Evolutionary conservation across 257 asterid genomes (phyloP).

Genomic region (Nicotiana knightiana): DNA sequence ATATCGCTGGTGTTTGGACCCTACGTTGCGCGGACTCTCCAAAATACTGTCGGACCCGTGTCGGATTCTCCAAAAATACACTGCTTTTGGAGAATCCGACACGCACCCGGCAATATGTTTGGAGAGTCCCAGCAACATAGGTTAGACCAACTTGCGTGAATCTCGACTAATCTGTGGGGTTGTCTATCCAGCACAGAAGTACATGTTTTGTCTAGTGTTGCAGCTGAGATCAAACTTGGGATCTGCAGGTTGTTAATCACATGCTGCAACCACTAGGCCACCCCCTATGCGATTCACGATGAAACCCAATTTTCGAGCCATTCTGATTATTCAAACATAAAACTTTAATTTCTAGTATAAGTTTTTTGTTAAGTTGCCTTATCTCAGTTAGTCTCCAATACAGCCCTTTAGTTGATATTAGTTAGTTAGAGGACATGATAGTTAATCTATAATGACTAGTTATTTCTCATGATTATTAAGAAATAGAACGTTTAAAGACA

Average conservation of each 20-base stretch:
- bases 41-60: too few species aligned
- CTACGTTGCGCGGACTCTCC: too few species aligned
- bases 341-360: not conserved
- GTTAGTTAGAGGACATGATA: not conserved
- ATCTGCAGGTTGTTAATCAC: not conserved
- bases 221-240: not conserved
- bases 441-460: not conserved
- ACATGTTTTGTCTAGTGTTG: not conserved
- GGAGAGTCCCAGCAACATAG: too few species aligned
- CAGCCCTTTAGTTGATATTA: not conserved
- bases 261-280: not conserved
- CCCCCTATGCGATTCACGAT: not conserved
- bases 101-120: too few species aligned
- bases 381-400: not conserved
- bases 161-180: not conserved
- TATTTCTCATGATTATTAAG: not conserved
- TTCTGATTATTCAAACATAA: not conserved
- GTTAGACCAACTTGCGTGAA: not conserved
- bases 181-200: not conserved
- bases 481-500: not conserved
- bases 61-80: too few species aligned
- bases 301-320: not conserved
- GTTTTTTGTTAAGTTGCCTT: not conserved
- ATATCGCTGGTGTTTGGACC: not conserved
- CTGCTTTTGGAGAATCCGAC: too few species aligned